Evolutionary conservation across 805 yeast genomes (phyloP).

Genomic region (Cyberlindnera americana): DNA sequence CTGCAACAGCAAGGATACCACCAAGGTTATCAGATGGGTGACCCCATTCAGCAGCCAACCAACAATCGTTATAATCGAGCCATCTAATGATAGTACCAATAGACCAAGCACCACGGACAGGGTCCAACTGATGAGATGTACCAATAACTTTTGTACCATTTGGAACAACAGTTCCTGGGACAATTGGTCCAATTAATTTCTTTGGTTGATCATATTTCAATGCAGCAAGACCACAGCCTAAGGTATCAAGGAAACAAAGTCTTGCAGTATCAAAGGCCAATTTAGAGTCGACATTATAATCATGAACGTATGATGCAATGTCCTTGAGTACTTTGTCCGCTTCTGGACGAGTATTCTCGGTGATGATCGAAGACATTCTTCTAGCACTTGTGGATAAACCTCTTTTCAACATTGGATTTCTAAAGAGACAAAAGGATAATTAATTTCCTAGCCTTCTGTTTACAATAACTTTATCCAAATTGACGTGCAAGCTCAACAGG

Average conservation of each 20-base stretch:
- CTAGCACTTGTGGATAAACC: constrained; percentile 6
- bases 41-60: constrained; percentile 72
- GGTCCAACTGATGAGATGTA: constrained; percentile 47
- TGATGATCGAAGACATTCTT: constrained; percentile 27
- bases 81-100: constrained; percentile 56
- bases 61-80: constrained; percentile 61
- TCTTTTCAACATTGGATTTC: constrained; percentile 12
- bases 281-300: constrained; percentile 39
- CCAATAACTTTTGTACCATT: constrained; percentile 56
- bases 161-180: constrained; percentile 52
- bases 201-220: constrained; percentile 48
- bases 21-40: constrained; percentile 63
- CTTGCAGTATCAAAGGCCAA: constrained; percentile 53
- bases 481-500: neutral
- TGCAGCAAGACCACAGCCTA: constrained; percentile 61
- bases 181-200: constrained; percentile 50
- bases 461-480: no score
- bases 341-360: constrained; percentile 48
- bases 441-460: neutral
- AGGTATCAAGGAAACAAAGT: constrained; percentile 51
- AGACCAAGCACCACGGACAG: constrained; percentile 55
- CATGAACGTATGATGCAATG: constrained; percentile 50
- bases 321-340: constrained; percentile 46
- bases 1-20: constrained; percentile 56
- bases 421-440: neutral